Percentiles rank a stretch among this genome's conserved stretches.
Evolutionary conservation across 176 grass and related monocot species (phyloP).

Genomic region (Puccinellia tenuiflora): DNA sequence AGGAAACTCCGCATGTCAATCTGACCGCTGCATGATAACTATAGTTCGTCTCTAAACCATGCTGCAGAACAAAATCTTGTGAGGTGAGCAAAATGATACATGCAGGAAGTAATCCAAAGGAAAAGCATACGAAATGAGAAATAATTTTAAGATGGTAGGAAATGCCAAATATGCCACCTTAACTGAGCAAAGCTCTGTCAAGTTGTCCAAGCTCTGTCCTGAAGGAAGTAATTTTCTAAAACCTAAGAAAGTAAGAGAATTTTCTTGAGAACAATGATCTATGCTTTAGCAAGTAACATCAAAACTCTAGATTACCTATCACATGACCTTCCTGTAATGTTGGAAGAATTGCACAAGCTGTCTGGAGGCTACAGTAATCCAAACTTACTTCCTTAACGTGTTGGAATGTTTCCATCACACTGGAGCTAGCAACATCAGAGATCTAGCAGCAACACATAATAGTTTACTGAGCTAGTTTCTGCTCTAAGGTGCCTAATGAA

Average conservation of each 20-base stretch:
- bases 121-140: background rate
- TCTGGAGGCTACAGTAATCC: conserved; percentile 30
- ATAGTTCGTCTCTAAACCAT: conserved; percentile 45
- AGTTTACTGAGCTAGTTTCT: conserved; percentile 1
- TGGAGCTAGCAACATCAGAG: conserved; percentile 36
- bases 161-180: conserved; percentile 50
- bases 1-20: conserved; percentile 34
- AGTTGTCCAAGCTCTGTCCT: conserved; percentile 50
- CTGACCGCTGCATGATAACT: conserved; percentile 52
- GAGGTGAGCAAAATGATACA: background rate
- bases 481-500: conserved; percentile 1
- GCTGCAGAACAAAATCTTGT: conserved; percentile 32
- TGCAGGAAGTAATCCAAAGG: background rate
- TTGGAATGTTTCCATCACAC: conserved; percentile 43
- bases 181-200: conserved; percentile 58
- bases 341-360: conserved; percentile 63
- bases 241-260: conserved; percentile 30
- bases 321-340: conserved; percentile 62
- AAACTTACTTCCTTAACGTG: conserved; percentile 33
- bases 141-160: background rate
- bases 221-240: conserved; percentile 54
- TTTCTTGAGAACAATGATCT: background rate
- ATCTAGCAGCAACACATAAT: conserved; percentile 43
- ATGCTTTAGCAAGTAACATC: background rate
- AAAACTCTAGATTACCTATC: conserved; percentile 45